Percentiles rank a stretch among this genome's conserved stretches.
Evolutionary conservation across 306 rosid genomes (phyloP).

Genomic region (Calophaca sinica): DNA sequence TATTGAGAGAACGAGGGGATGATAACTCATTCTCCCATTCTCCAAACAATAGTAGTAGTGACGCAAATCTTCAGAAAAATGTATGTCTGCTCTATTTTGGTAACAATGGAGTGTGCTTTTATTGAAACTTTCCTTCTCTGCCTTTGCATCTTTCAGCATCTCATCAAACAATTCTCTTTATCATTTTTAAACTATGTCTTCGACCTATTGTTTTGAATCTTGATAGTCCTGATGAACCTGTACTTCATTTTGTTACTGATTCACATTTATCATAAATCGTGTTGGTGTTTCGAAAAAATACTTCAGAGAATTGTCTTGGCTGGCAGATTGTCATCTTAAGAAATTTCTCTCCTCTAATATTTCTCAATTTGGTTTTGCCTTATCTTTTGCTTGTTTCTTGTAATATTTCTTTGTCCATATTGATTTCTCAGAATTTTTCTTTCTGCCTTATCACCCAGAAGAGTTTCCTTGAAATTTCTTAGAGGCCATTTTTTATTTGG

Average conservation of each 20-base stretch:
- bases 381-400: constrained; percentile 3
- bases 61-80: constrained; percentile 51
- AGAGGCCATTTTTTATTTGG: constrained; percentile 2
- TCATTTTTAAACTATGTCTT: background rate
- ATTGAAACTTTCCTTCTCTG: constrained; percentile 7
- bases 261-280: background rate
- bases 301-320: constrained; percentile 6
- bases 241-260: background rate
- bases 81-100: constrained; percentile 52
- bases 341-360: background rate
- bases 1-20: constrained; percentile 71
- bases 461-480: constrained; percentile 14
- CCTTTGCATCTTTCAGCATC: constrained; percentile 3
- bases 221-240: constrained; percentile 32
- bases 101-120: constrained; percentile 39
- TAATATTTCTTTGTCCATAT: background rate
- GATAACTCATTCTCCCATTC: constrained; percentile 64
- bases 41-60: constrained; percentile 53
- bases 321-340: constrained; percentile 30
- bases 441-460: background rate
- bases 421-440: constrained; percentile 1
- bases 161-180: constrained; percentile 13
- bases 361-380: constrained; percentile 8
- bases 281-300: background rate
- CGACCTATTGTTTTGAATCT: constrained; percentile 31